Evolutionary conservation across 495 filamentous ascomycete genomes (phyloP), one percentile per base, ranked within the genome.

Genomic region (Penicillium longicatenatum): DNA sequence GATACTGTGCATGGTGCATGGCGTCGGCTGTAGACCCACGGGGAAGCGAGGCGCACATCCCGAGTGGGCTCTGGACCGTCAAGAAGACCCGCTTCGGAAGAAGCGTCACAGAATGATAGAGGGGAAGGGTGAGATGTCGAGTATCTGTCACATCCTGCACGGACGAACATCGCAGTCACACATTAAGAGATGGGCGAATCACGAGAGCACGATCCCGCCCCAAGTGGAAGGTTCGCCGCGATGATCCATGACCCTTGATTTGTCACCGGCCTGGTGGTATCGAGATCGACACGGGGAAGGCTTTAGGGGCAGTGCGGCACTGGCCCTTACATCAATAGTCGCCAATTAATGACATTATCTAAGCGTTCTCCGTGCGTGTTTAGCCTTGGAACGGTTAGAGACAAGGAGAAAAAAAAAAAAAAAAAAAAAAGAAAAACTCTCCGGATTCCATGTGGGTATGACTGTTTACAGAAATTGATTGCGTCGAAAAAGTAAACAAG

Each of bases 291-390:
- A 72, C 68, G 66, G 69, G 70, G 63, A 62, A 66, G 39, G 31
- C 10, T 41, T 58, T 50, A 59, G 50, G 62, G 59, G 57, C 61
- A 65, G 59, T 54, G 55, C 46, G 43, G 52, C 22, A 43, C 47
- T 70, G 10, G 70, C 69, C 75, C 75, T 78, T 78, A 71, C 72
- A 70, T 73, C 70, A 71, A 75, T 73, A 76, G 63, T 71, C 41
- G 43, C 46, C 57, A 58, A 61, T 63, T 37, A 55, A 62, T 58
- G 55, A 44, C 57, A 47, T 52, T 37, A 22, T 24, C 50, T 48
- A 37, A 57, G 41, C 43, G 19, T 47, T 54, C 49, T 42, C 58
- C 58, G 29, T 61, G 62, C 58, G 53, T 64, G 6, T 47, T 33
- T 49, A 50, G 55, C 39, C 26, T 33, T 17, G 33, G 26, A 46